A percentile compares a stretch with the other conserved stretches of the same genome.
Evolutionary conservation across 164 flowering plant species (phyloP).

Genomic region (Santalum album): DNA sequence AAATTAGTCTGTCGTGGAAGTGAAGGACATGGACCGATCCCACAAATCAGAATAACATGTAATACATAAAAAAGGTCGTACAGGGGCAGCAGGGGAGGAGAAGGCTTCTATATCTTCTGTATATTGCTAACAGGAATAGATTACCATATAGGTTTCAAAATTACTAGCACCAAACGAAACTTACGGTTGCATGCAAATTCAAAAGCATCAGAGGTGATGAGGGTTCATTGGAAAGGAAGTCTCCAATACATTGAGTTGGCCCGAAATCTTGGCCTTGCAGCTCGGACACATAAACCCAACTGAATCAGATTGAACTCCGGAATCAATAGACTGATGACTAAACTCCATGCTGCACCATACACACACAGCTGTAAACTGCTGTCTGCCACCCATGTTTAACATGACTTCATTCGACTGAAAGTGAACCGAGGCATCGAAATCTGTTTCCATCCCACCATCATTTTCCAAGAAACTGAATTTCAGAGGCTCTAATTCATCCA

Average conservation of each 20-base stretch:
- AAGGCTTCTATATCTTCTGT: too few species aligned
- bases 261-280: constrained; percentile 70
- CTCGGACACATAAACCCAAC: constrained; percentile 82
- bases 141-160: too few species aligned
- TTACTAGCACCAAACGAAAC: too few species aligned
- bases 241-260: constrained; percentile 19
- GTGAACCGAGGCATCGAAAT: constrained; percentile 26
- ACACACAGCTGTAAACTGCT: constrained; percentile 43
- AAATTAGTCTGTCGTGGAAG: too few species aligned
- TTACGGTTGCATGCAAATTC: too few species aligned
- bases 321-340: constrained; percentile 36
- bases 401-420: constrained; percentile 35
- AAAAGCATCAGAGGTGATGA: too few species aligned
- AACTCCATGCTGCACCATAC: constrained; percentile 80
- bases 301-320: constrained; percentile 55
- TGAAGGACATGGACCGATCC: too few species aligned
- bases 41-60: too few species aligned
- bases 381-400: constrained; percentile 20
- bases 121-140: too few species aligned
- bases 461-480: constrained; percentile 28
- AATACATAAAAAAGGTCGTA: too few species aligned
- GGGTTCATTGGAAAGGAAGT: too few species aligned
- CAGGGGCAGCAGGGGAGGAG: too few species aligned
- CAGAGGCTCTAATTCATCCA: constrained; percentile 49
- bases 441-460: constrained; percentile 22